Evolutionary conservation across 306 rosid species (phyloP).

Genomic region (Heteromeles arbutifolia): DNA sequence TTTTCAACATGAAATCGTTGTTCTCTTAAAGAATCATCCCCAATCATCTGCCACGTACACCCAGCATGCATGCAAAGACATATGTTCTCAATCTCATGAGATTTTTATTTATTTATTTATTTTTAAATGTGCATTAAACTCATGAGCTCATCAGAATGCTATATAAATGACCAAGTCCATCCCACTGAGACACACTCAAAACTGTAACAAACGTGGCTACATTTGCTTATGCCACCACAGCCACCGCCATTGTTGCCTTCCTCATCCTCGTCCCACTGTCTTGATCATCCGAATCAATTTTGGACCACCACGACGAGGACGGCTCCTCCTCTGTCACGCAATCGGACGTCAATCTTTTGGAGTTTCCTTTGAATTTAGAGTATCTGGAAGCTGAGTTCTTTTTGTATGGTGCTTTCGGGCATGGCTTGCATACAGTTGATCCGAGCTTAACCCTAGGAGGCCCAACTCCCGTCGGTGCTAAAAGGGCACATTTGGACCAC

Average conservation of each 20-base stretch:
- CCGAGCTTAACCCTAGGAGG: constrained; percentile 47
- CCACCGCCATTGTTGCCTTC: background rate
- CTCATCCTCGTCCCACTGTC: constrained; percentile 13
- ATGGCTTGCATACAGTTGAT: constrained; percentile 44
- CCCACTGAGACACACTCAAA: too few species aligned
- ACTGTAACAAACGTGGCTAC: constrained; percentile 4
- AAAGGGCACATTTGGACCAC: constrained; percentile 28
- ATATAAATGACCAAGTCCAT: too few species aligned
- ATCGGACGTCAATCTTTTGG: constrained; percentile 37
- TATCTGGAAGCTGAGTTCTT: constrained; percentile 73
- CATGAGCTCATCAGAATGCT: too few species aligned
- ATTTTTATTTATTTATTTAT: too few species aligned
- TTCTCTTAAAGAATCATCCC: too few species aligned
- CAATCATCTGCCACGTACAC: too few species aligned
- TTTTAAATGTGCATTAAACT: too few species aligned
- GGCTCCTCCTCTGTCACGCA: background rate
- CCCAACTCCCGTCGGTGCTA: constrained; percentile 53
- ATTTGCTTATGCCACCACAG: background rate
- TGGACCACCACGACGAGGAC: background rate
- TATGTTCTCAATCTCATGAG: too few species aligned
- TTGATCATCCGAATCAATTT: background rate
- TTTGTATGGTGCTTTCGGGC: constrained; percentile 45
- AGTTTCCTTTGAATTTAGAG: constrained; percentile 59
- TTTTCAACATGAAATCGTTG: too few species aligned
- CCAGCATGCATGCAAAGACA: too few species aligned